Base-by-base conservation (phyloP, 2,329 filamentous ascomycete species). In the Emmonsiellopsis sp. region DNA sequence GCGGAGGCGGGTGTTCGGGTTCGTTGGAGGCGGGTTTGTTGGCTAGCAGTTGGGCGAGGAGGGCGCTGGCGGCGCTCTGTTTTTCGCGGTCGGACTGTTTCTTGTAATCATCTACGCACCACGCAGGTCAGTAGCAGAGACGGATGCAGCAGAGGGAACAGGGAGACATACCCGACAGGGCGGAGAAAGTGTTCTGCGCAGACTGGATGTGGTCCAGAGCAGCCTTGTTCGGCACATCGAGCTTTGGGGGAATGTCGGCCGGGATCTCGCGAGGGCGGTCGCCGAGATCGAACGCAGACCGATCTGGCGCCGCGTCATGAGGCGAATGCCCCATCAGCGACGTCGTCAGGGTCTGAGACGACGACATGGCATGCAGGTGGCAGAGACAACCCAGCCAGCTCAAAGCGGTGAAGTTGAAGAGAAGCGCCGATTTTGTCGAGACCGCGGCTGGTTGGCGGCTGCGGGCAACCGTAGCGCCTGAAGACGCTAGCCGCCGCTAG, bases 291-390 rank as follows among this genome's bases (percentile, higher is more conserved):
- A 69, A 70, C 53, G 68, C 55, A 56, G 70, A 67, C 66, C 66
- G 67, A 58, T 70, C 66, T 56, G 66, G 64, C 57, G 68, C 70
- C 62, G 70, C 61, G 63, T 73, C 70, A 60, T 67, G 68, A 63
- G 71, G 70, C 62, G 67, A 67, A 70, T 51, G 71, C 63, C 70
- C 69, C 69, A 73, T 65, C 63, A 70, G 67, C 67, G 71, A 70
- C 69, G 71, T 70, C 65, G 70, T 72, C 70, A 73, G 71, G 68
- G 70, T 72, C 69, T 72, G 70, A 66, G 70, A 73, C 61, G 66
- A 70, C 67, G 70, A 72, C 70, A 73, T 72, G 68, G 67, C 67
- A 70, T 63, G 64, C 65, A 64, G 60, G 55, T 61, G 62, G 58
- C 59, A 55, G 53, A 52, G 58, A 41, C 54, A 55, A 53, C 51